Evolutionary conservation across 495 filamentous ascomycete genomes (phyloP).

Genomic region (Elasticomyces elasticus): DNA sequence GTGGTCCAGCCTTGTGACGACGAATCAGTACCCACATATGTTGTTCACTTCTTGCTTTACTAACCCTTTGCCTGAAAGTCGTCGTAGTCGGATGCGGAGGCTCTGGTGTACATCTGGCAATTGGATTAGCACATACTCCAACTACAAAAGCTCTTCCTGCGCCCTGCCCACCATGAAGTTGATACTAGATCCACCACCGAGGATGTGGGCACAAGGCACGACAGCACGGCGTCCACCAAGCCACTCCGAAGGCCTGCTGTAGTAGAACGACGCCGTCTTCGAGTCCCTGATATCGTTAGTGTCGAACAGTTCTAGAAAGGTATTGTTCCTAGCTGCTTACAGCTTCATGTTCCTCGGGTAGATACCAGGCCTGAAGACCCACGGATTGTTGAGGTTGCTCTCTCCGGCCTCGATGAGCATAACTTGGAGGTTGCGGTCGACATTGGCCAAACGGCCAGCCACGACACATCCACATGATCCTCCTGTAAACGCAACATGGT

Average conservation of each 20-base stretch:
- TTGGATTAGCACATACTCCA: background rate
- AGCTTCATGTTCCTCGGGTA: constrained; percentile 74
- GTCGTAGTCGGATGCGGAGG: constrained; percentile 74
- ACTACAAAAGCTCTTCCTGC: too few relatives aligned
- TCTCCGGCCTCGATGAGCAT: constrained; percentile 71
- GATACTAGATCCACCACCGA: constrained; percentile 59
- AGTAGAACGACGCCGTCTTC: constrained; percentile 78
- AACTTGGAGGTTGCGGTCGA: constrained; percentile 72
- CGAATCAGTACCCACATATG: background rate
- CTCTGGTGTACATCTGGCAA: constrained; percentile 71
- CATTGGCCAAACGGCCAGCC: constrained; percentile 66
- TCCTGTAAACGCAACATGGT: background rate
- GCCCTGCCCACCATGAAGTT: constrained; percentile 67
- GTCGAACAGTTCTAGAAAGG: background rate
- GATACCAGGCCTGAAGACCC: constrained; percentile 66
- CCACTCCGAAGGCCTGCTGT: constrained; percentile 64
- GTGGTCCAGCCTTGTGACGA: constrained; percentile 54
- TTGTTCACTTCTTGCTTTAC: background rate
- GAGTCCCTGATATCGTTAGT: constrained; percentile 40
- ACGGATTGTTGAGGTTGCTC: constrained; percentile 73
- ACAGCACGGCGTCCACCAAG: constrained; percentile 61
- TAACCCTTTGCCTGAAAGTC: constrained; percentile 60
- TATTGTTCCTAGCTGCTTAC: too few relatives aligned
- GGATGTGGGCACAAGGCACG: constrained; percentile 68
- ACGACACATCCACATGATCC: constrained; percentile 46